phyloP scores from a whole-genome alignment of 176 grass and related monocot species.

The Microstegium vimineum region DNA sequence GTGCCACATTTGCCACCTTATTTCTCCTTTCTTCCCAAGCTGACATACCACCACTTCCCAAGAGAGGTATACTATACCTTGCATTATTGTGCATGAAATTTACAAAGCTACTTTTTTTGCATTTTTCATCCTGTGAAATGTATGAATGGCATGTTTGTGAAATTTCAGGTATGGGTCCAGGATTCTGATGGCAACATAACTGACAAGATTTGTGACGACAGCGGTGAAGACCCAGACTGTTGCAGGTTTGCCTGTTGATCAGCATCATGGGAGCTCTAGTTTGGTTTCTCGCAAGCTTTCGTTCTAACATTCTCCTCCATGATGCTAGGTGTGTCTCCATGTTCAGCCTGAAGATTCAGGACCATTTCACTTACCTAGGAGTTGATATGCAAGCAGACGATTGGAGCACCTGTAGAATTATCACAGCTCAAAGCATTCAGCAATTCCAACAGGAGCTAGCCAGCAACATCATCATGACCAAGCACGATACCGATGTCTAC shows the following conservation, averaged over 20 bases:
- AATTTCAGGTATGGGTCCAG: conserved; percentile 62
- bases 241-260: conserved; percentile 38
- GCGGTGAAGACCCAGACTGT: conserved; percentile 61
- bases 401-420: conserved; percentile 86
- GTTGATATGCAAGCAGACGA: conserved; percentile 67
- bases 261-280: neutral
- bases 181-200: conserved; percentile 36
- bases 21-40: conserved; percentile 45
- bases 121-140: neutral
- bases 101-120: neutral
- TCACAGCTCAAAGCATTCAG: conserved; percentile 30
- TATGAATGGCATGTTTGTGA: neutral
- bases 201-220: conserved; percentile 50
- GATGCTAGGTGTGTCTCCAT: conserved; percentile 33
- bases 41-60: conserved; percentile 66
- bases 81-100: neutral
- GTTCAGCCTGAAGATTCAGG: conserved; percentile 49
- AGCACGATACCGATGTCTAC: conserved; percentile 11
- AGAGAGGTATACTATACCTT: conserved; percentile 16
- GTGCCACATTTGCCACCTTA: conserved; percentile 79
- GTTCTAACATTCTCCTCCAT: neutral
- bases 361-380: conserved; percentile 79
- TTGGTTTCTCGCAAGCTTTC: neutral
- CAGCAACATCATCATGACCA: conserved; percentile 51
- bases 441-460: conserved; percentile 38